A percentile compares a stretch with the other conserved stretches of the same genome.
Evolutionary conservation across 805 yeast genomes (phyloP).

Genomic region (Starmerella stigmatis): DNA sequence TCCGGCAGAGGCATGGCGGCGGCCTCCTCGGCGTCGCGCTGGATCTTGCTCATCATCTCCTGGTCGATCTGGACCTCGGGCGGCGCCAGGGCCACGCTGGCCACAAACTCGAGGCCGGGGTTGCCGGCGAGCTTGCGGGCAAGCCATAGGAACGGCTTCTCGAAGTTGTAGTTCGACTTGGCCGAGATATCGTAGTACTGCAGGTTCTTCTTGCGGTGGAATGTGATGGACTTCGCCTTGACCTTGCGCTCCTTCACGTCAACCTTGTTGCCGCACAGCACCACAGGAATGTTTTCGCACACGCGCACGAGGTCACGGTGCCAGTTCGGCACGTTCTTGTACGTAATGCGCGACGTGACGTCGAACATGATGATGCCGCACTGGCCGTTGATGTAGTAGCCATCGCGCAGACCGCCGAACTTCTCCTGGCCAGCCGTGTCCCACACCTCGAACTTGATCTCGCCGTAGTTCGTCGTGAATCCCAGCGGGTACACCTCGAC

Average conservation of each 20-base stretch:
- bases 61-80: slow-evolving; percentile 98
- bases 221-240: slow-evolving; percentile 98
- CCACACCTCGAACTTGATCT: slow-evolving; percentile 98
- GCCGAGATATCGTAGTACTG: slow-evolving; percentile 99
- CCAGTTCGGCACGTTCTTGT: slow-evolving; percentile 99
- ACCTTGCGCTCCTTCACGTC: slow-evolving; percentile 99
- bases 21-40: slow-evolving; percentile 99
- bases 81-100: slow-evolving; percentile 98
- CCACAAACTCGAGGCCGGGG: slow-evolving; percentile 96
- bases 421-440: slow-evolving; percentile 99
- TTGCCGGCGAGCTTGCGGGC: slow-evolving; percentile 98
- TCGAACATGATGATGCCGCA: slow-evolving; percentile 99
- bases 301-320: slow-evolving; percentile 99
- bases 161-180: slow-evolving; percentile 98
- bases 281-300: slow-evolving; percentile 99
- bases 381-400: slow-evolving; percentile 98
- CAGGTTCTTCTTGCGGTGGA: slow-evolving; percentile 99
- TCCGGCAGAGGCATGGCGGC: slow-evolving; percentile 99
- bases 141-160: slow-evolving; percentile 99
- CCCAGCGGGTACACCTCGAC: slow-evolving; percentile 98
- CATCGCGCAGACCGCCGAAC: slow-evolving; percentile 99
- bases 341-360: slow-evolving; percentile 98
- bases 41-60: slow-evolving; percentile 94
- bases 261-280: slow-evolving; percentile 97
- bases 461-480: slow-evolving; percentile 97